phyloP scores from a whole-genome alignment of 164 flowering plant genomes.

The Piper betle region DNA sequence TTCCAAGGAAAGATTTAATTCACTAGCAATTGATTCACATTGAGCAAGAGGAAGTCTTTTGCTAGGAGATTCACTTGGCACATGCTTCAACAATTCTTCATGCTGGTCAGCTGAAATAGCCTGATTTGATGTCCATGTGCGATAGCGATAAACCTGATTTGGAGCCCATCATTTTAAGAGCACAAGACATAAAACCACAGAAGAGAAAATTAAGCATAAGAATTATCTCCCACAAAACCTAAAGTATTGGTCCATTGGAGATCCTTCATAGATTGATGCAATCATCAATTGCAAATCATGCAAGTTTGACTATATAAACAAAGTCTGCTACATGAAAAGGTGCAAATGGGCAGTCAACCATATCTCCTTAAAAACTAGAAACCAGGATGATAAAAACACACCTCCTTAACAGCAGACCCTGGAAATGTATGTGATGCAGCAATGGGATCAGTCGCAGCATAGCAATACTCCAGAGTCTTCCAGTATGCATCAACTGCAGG shows the following conservation, averaged over 20 bases:
- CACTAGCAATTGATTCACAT: conserved; percentile 65
- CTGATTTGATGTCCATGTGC: conserved; percentile 72
- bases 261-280: no score
- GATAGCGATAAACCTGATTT: conserved; percentile 40
- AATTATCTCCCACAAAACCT: no score
- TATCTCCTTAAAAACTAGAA: background rate
- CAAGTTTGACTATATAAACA: no score
- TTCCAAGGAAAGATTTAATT: conserved; percentile 62
- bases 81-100: conserved; percentile 50
- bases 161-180: background rate
- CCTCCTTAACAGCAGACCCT: conserved; percentile 88
- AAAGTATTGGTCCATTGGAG: no score
- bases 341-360: no score
- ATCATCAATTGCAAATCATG: no score
- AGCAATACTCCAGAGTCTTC: conserved; percentile 82
- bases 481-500: conserved; percentile 82
- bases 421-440: conserved; percentile 84
- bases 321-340: no score
- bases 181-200: background rate
- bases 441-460: conserved; percentile 60
- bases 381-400: conserved; percentile 5
- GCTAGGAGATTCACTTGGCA: conserved; percentile 28
- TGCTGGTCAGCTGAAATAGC: conserved; percentile 87
- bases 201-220: no score
- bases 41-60: conserved; percentile 50